These are phyloP conservation scores for Pythium rhizo-oryzae DNA, from an alignment of 352 stramenopile species.

Conservation along the genomic window DNA sequence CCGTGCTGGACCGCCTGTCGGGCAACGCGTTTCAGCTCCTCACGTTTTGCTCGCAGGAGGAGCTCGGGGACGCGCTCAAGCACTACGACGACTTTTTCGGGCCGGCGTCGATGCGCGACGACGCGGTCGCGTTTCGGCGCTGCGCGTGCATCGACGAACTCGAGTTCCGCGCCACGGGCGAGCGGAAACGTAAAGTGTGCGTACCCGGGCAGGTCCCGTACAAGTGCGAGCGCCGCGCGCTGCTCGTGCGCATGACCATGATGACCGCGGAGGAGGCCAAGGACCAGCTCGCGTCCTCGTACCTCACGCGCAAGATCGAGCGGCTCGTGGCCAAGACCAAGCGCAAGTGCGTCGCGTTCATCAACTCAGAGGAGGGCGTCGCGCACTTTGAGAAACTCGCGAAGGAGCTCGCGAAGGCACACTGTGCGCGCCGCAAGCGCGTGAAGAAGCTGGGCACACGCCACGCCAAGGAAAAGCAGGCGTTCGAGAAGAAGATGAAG, in stretches of 20 bases:
- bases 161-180: slow-evolving; percentile 23
- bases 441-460: slow-evolving; percentile 44
- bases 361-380: slow-evolving; percentile 56
- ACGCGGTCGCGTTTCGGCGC: slow-evolving; percentile 36
- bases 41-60: slow-evolving; percentile 36
- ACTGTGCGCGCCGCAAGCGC: slow-evolving; percentile 38
- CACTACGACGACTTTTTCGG: slow-evolving; percentile 69
- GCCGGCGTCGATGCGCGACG: slow-evolving; percentile 31
- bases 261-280: slow-evolving; percentile 65
- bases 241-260: slow-evolving; percentile 63
- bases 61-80: slow-evolving; percentile 56
- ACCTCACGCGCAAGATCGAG: slow-evolving; percentile 51
- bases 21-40: slow-evolving; percentile 26
- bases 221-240: slow-evolving; percentile 45
- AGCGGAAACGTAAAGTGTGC: slow-evolving; percentile 48
- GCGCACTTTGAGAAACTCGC: slow-evolving; percentile 54
- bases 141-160: slow-evolving; percentile 56
- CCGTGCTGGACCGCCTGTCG: slow-evolving; percentile 41
- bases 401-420: slow-evolving; percentile 31
- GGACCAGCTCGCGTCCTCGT: slow-evolving; percentile 61
- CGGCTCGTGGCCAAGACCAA: slow-evolving; percentile 55
- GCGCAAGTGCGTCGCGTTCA: slow-evolving; percentile 58
- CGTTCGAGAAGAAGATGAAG: slow-evolving; percentile 34
- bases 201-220: slow-evolving; percentile 43
- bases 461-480: slow-evolving; percentile 32